Base-by-base conservation (phyloP, 257 asterid genomes). In the Datura wrightii region DNA sequence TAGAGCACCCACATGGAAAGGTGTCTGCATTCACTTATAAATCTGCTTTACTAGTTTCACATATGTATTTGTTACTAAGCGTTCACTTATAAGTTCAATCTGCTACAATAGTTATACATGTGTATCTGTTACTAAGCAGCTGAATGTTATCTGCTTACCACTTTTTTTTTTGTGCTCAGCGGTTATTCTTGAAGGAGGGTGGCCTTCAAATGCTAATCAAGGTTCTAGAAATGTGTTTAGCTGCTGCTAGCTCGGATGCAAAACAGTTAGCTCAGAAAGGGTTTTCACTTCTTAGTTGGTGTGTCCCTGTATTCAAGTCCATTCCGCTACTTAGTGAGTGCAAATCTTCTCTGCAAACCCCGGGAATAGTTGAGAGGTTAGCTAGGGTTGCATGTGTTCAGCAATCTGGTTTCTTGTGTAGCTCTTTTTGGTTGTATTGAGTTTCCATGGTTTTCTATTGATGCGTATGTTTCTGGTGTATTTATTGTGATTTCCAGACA, bases 1-100 rank as follows among this genome's bases (percentile, higher is more conserved):
- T 94, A 92, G 98, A 97, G 88, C 99, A 97, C 88, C 98, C 98
- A 70, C 86, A 88, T 89, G 97, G 98, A 44, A 95, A 97, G 98
- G 99, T 96, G 81, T 83, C 82, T 83, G 80, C 46, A 5, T 80
- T 41, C 37, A 76, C 44, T n/a, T 53, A 46, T 34, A 36, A 80
- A 41, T 71, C 56, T 18, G 39, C 56, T 71, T 71, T 18, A 44
- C 37, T 44, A 44, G 79, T 71, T 71, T 71, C 16, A 69, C 79
- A 69, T 2, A 16, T 69, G 53, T 69, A 18, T 24, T 9, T 16
- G 36, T 41, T 69, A 69, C 19, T 16, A 69, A 69, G 83, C n/a
- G 2, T 53, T 37, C 58, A 72, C 55, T 14, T 55, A 41, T 52
- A 48, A 81, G 16, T 81, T 80, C 65, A 86, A 39, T 78, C 63